Conservation (phyloP, 495 filamentous ascomycete genomes). For the Hypomontagnella monticulosa region DNA sequence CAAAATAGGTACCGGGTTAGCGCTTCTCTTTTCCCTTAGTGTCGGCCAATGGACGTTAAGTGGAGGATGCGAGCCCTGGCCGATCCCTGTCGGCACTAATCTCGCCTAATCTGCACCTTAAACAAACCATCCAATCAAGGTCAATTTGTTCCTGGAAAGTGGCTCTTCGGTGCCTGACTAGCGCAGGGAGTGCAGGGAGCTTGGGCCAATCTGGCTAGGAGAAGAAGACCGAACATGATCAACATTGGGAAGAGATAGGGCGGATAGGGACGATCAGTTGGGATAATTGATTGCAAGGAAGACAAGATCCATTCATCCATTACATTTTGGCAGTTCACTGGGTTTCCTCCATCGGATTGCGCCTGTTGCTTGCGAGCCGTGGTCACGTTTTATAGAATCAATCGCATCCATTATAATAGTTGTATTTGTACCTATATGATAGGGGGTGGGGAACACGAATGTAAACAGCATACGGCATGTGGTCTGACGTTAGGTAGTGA, state of each 20-base stretch:
- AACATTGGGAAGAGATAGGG: slow-evolving; percentile 11
- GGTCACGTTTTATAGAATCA: slow-evolving; percentile 1
- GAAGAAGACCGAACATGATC: slow-evolving; percentile 40
- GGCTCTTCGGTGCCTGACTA: slow-evolving; percentile 40
- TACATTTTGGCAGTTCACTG: too few species aligned
- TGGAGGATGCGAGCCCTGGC: slow-evolving; percentile 26
- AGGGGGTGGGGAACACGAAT: too few species aligned
- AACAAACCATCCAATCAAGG: slow-evolving; percentile 26
- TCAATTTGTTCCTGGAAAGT: slow-evolving; percentile 26
- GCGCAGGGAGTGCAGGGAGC: slow-evolving; percentile 27
- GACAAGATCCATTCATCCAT: not conserved
- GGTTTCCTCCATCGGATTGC: slow-evolving; percentile 12
- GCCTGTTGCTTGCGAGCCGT: slow-evolving; percentile 16
- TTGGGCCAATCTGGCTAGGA: slow-evolving; percentile 36
- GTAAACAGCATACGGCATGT: too few species aligned
- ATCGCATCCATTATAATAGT: too few species aligned
- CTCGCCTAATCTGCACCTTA: slow-evolving; percentile 35
- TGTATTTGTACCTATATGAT: not conserved
- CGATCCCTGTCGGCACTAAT: slow-evolving; percentile 30
- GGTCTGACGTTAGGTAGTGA: not conserved
- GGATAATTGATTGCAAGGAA: slow-evolving; percentile 24
- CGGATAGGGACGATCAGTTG: slow-evolving; percentile 22
- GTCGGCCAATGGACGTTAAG: slow-evolving; percentile 25
- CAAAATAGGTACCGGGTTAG: slow-evolving; percentile 6
- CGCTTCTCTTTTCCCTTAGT: slow-evolving; percentile 12